Evolutionary conservation across 371 early-diverging fungal species (phyloP).

Genomic region (Encephalitozoon cuniculi): DNA sequence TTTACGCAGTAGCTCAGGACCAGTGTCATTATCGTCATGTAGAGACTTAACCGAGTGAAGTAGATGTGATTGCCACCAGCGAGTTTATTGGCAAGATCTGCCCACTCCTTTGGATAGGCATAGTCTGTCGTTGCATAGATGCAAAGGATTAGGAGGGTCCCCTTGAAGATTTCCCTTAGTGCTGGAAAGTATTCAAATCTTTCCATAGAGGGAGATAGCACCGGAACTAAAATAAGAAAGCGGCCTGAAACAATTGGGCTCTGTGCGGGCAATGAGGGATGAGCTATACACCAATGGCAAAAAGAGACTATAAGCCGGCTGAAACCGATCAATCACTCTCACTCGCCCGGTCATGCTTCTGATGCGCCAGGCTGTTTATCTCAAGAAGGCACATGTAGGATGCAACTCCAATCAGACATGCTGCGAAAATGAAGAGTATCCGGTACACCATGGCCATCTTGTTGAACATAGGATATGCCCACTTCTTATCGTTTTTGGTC

Average conservation of each 20-base stretch:
- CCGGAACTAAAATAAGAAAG: background rate
- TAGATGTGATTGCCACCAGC: constrained; percentile 17
- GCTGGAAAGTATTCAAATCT: background rate
- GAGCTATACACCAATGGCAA: too few species aligned
- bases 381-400: background rate
- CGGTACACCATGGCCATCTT: background rate
- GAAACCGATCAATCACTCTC: background rate
- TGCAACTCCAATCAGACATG: background rate
- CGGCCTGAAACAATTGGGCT: background rate
- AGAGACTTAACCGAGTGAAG: constrained; percentile 8
- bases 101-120: constrained; percentile 2
- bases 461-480: background rate
- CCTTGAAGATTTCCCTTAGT: background rate
- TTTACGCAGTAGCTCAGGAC: constrained; percentile 2
- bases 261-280: background rate
- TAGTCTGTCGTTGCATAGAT: constrained; percentile 25
- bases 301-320: background rate
- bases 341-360: background rate
- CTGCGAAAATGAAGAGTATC: background rate
- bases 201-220: background rate
- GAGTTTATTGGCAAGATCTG: background rate
- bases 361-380: background rate
- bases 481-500: background rate
- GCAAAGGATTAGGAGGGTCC: constrained; percentile 4
- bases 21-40: constrained; percentile 23